Conservation (phyloP, 495 filamentous ascomycete species). For the Clohesyomyces aquaticus region DNA sequence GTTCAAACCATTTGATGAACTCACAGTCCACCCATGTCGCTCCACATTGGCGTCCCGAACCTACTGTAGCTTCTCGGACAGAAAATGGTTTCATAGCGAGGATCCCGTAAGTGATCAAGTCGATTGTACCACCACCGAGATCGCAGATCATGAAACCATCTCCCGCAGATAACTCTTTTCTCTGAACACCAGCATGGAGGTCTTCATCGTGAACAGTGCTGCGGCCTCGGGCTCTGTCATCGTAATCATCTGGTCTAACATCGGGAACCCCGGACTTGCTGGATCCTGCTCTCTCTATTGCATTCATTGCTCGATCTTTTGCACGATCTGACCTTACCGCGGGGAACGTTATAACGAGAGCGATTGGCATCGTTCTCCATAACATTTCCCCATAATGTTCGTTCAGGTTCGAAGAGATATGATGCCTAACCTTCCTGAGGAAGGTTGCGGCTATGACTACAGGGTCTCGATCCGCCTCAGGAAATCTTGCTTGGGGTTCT, state of each 20-base stretch:
- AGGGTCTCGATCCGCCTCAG: constrained; percentile 4
- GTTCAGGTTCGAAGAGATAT: constrained; percentile 22
- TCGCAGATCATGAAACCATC: constrained; percentile 55
- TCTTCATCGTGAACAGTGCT: constrained; percentile 52
- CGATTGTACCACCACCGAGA: constrained; percentile 54
- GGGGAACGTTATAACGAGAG: constrained; percentile 43
- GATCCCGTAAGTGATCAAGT: too few species aligned
- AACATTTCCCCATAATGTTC: constrained; percentile 9
- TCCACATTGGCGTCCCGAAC: too few species aligned
- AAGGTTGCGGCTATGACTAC: constrained; percentile 28
- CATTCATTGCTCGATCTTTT: constrained; percentile 40
- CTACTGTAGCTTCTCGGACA: too few species aligned
- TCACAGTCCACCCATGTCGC: too few species aligned
- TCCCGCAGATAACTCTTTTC: constrained; percentile 36
- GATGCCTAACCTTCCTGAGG: constrained; percentile 16
- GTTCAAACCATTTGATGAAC: too few species aligned
- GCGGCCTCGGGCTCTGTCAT: constrained; percentile 57
- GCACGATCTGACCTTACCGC: constrained; percentile 48
- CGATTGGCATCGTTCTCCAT: constrained; percentile 24
- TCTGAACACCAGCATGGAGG: constrained; percentile 40
- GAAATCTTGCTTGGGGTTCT: neutral
- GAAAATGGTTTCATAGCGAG: too few species aligned
- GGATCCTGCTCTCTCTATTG: constrained; percentile 24
- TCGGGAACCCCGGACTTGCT: constrained; percentile 12
- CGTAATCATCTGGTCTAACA: constrained; percentile 43